Evolutionary conservation across 2,329 filamentous ascomycete genomes (phyloP), one percentile per base, ranked within the genome.

Genomic region (Phialophora chinensis): DNA sequence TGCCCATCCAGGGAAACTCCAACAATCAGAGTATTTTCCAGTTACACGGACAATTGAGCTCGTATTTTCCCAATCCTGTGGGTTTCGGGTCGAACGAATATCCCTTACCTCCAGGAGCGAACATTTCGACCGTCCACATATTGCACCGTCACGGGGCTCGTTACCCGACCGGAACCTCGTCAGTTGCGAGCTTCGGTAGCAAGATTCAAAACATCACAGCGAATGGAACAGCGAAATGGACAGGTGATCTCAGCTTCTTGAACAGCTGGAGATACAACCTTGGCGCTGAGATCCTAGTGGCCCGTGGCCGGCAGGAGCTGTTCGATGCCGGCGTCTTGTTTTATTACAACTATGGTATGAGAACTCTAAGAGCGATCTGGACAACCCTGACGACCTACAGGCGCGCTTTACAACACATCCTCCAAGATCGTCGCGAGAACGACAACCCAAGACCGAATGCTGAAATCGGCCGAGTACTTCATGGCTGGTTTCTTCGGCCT

Each of bases 401-500:
- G 69, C 25, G 55, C 38, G n/a, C 79, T 93, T 25, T 92, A 91
- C 73, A 89, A 92, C 72, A 87, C 90, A 4, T 84, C 86, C 63
- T 88, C 84, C n/a, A 92, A 91, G 78, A 87, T 93, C 66, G 86
- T 92, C 65, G 89, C 87, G 17, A 84, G 90, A 31, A 91, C 90
- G 0, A 92, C 90, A 0, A 91, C 90, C 0, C 89, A 93, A 75
- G 87, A 91, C 74, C 87, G 91, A 27, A 93, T 93, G 90, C 80
- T 90, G 25, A 88, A 92, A 75, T 89, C 85, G 47, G 90, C 90
- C 2, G 90, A 93, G 76, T 90, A 93, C 76, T 93, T 92, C 77
- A 79, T 92, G 74, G 88, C 90, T 5, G 91, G 91, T 0, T 93
- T 93, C 79, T 93, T 93, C 74, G 90, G 90, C 0, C 83, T 92